Conservation (phyloP, 2,329 filamentous ascomycete genomes). For the Fusarium sp. region DNA sequence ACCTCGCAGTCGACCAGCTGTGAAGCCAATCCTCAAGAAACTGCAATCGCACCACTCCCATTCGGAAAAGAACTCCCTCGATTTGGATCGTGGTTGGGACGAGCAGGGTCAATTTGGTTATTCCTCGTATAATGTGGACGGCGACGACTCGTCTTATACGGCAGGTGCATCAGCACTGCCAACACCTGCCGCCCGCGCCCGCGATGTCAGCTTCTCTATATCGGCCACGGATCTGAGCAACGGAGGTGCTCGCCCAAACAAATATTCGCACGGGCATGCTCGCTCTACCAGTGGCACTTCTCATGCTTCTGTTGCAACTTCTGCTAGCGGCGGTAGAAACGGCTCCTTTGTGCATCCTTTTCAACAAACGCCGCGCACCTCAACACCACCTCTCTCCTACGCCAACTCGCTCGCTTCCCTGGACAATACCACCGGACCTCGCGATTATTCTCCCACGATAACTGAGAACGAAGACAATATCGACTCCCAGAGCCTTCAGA, state of each 20-base stretch:
- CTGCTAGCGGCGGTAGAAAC: slow-evolving; percentile 60
- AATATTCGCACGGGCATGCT: slow-evolving; percentile 65
- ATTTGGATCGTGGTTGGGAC: slow-evolving; percentile 68
- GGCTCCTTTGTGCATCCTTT: slow-evolving; percentile 70
- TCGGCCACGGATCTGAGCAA: slow-evolving; percentile 47
- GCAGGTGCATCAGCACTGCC: slow-evolving; percentile 35
- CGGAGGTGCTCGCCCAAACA: slow-evolving; percentile 45
- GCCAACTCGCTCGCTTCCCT: slow-evolving; percentile 65
- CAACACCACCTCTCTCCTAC: slow-evolving; percentile 68
- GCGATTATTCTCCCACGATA: slow-evolving; percentile 66
- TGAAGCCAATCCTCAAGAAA: slow-evolving; percentile 72
- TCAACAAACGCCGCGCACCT: slow-evolving; percentile 69
- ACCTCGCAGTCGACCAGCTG: slow-evolving; percentile 56
- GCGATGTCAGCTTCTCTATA: slow-evolving; percentile 60
- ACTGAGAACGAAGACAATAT: slow-evolving; percentile 61
- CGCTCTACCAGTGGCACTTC: slow-evolving; percentile 68
- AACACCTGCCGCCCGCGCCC: slow-evolving; percentile 34
- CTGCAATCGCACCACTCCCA: slow-evolving; percentile 56
- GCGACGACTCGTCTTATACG: slow-evolving; percentile 39
- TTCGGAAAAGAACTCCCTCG: slow-evolving; percentile 70
- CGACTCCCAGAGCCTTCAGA: slow-evolving; percentile 34
- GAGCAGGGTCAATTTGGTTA: slow-evolving; percentile 56
- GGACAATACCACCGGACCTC: slow-evolving; percentile 51
- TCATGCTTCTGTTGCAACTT: slow-evolving; percentile 64
- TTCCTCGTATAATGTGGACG: slow-evolving; percentile 42